Evolutionary conservation across 805 yeast genomes (phyloP), one percentile per base, ranked within the genome.

Genomic region (Kodamaea kakaduensis): DNA sequence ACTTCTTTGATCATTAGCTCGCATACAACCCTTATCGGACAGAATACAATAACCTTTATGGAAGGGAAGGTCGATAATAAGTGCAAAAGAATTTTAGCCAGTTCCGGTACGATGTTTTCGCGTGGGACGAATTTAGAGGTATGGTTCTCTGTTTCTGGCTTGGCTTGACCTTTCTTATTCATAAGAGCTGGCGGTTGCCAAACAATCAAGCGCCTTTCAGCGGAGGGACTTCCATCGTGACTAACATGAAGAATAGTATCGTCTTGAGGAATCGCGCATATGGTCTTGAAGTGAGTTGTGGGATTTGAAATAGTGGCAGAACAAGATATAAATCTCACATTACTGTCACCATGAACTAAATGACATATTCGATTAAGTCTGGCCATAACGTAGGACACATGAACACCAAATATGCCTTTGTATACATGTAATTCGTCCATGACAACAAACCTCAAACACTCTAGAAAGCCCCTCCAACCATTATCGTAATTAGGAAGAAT

Each of bases 281-380:
- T 69, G 3, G 75, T 64, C 23, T 74, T 58, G 79, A 90, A 84
- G 51, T 88, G 94, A 7, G 68, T 49, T 0, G 64, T 61, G 0
- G 98, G 97, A 29, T 78, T 72, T 40, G 75, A 73, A 37, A 93
- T 73, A 0, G 99, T 93, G 0, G 99, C 99, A 0, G 97, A 89
- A 60, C 98, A 90, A 1, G 96, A 84, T 4, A 93, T 77, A 53
- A 84, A 87, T 37, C 72, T 73, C 25, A 86, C 48, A 2, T 62
- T 42, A n/a, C 58, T 44, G 42, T 81, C 80, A 0, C 81, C 80
- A 38, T 62, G 47, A 43, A 86, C 73, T 6, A 28, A 34, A 9
- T 34, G 24, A 15, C 42, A 37, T 1, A 90, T 51, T 33, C 99
- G 60, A 31, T 84, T 64, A 19, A 93, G 58, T 31, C 99, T 58